These are phyloP conservation scores for Notholithocarpus densiflorus DNA, from an alignment of 306 rosid species.

Conservation along the genomic window DNA sequence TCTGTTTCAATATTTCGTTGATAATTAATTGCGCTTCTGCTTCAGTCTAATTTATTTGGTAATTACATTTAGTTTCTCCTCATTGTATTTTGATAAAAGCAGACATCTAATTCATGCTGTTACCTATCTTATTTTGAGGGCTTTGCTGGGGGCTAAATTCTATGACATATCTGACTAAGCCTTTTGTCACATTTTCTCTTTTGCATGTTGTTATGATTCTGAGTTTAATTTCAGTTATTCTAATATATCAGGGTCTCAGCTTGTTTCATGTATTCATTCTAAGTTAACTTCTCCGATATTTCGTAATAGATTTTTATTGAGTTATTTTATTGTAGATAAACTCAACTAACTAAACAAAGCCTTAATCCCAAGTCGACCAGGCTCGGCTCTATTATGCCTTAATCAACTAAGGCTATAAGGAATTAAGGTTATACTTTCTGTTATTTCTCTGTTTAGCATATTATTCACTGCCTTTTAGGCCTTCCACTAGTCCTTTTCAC, in stretches of 20 bases:
- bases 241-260: not conserved
- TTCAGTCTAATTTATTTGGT: not conserved
- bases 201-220: not conserved
- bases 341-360: not conserved
- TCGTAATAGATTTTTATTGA: not conserved
- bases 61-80: not conserved
- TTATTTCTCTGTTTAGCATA: not conserved
- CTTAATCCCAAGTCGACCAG: not conserved
- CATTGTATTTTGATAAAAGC: not conserved
- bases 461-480: not conserved
- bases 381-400: not conserved
- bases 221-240: not conserved
- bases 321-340: not conserved
- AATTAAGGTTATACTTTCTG: not conserved
- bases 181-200: not conserved
- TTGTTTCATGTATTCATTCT: not conserved
- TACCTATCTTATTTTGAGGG: not conserved
- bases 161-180: not conserved
- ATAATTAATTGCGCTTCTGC: not conserved
- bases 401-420: not conserved
- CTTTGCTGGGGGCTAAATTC: not conserved
- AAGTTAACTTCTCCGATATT: not conserved
- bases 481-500: not conserved
- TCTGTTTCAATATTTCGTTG: not conserved
- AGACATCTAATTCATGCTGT: not conserved